Percentiles rank a stretch among this genome's conserved stretches.
These are phyloP conservation scores for Exophiala sideris DNA, from an alignment of 2,329 filamentous ascomycete species.

Conservation along the genomic window DNA sequence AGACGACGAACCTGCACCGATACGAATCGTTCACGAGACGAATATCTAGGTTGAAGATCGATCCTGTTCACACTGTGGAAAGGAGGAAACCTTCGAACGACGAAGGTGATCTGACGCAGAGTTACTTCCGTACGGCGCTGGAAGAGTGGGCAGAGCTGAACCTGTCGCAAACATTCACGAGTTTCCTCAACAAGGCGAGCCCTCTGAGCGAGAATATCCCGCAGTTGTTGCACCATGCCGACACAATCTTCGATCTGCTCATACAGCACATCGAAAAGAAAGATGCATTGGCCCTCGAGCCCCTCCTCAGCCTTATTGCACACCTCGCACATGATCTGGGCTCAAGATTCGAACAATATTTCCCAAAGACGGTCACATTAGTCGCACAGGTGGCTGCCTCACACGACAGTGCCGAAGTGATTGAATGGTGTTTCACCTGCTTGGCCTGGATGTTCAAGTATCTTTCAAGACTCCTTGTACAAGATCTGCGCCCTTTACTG, in stretches of 20 bases:
- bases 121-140: constrained; percentile 78
- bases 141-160: constrained; percentile 92
- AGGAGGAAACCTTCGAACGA: constrained; percentile 67
- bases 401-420: constrained; percentile 77
- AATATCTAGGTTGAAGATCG: constrained; percentile 86
- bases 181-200: constrained; percentile 70
- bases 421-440: constrained; percentile 95
- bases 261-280: constrained; percentile 71
- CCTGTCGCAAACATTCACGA: constrained; percentile 73
- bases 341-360: constrained; percentile 81
- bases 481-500: constrained; percentile 80
- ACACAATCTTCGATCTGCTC: constrained; percentile 75
- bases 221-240: constrained; percentile 86
- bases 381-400: constrained; percentile 75
- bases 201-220: constrained; percentile 84
- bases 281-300: constrained; percentile 78
- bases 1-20: constrained; percentile 76
- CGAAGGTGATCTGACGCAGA: constrained; percentile 66
- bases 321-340: constrained; percentile 95
- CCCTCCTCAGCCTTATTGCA: constrained; percentile 80
- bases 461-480: constrained; percentile 78
- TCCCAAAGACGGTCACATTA: constrained; percentile 68
- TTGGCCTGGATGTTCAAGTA: constrained; percentile 98
- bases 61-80: constrained; percentile 85
- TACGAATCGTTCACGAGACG: constrained; percentile 91